Base-by-base conservation (phyloP, 345 rosid genomes). In the Aegle marmelos region DNA sequence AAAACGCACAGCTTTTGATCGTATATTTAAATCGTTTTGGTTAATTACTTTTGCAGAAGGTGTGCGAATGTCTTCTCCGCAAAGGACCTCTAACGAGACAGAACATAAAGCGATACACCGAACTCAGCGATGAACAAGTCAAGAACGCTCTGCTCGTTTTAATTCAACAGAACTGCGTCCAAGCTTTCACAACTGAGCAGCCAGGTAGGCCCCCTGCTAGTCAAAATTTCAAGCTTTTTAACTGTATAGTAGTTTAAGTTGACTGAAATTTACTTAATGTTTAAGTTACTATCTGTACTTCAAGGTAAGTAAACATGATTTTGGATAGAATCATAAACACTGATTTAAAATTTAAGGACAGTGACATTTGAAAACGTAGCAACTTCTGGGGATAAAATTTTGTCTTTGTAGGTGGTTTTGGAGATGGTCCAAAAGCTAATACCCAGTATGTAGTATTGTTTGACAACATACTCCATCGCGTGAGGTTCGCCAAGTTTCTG, bases 131-230 rank as follows among this genome's bases (percentile, higher is more conserved):
- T 30, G 58, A 76, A 30, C 84, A 90, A 84, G 92, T 93, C 72
- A 92, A 87, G 74, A 91, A 92, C 84, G 79, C 88, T 78, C 75
- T 92, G 30, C 88, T 83, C 9, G 92, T 93, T 71, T 83, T 94
- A 79, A 93, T 91, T 75, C 98, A 93, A 72, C 98, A 93, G 80
- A 94, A 94, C 27, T 93, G 96, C 71, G 93, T 90, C 37, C 98
- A 94, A 82, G 91, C 97, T 45, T 94, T 90, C 64, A 73, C 84
- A 9, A 73, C 83, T 24, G 92, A 89, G 45, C 89, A 82, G n/a
- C 63, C 74, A 74, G 90, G 89, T 83, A 68, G 54, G 24, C 10
- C 4, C 4, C 66, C 48, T 41, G 48, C 27, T 60, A 25, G 31
- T 14, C 9, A 60, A 1, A 60, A 31, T 64, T 64, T 34, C 21